Base-by-base conservation (phyloP, 495 filamentous ascomycete genomes). In the Viridothelium virens region DNA sequence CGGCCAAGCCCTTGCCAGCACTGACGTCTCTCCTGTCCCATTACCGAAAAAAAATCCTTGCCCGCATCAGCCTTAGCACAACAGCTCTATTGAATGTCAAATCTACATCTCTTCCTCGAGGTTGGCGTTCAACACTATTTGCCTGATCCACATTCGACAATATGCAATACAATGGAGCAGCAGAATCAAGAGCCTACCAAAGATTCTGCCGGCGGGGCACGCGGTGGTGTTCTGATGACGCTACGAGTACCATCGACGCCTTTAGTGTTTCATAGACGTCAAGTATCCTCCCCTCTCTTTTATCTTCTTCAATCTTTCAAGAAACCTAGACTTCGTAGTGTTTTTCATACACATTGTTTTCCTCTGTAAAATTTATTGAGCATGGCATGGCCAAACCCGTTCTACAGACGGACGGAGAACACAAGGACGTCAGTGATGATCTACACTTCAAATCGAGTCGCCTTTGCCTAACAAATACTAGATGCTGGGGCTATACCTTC, bases 401-500 rank as follows among this genome's bases (percentile, higher is more conserved):
- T 79, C 69, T 65, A 67, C 18, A 53, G 73, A 39, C 36, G 62
- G 10, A 77, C 75, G 11, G 63, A 74, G 12, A 74, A 77, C 39
- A 77, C 76, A 1, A 44, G 70, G 66, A 68, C 65, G 76, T 77
- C 68, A 63, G 75, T 34, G 16, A 62, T 3, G 25, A 31, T 67
- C 33, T 2, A 34, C 47, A 63, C 44, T 11, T 34, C 39, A 44
- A 14, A 18, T 14, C 50, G 46, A 38, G 36, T 39, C 18, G 56
- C 46, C 3, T 38, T 56, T 12, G 36, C 14, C n/a, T n/a, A 41
- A 65, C 25, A 11, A 66, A 59, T 37, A 18, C 70, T 44, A 81
- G 76, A 53, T 78, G 75, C 65, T 93, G 87, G 86, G 89, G 84
- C 5, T 82, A 89, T 69, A 81, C 81, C 4, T 92, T 93, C 72